These are phyloP conservation scores for Xylariaceae sp. DNA, from an alignment of 2,329 filamentous ascomycete species.

Conservation along the genomic window DNA sequence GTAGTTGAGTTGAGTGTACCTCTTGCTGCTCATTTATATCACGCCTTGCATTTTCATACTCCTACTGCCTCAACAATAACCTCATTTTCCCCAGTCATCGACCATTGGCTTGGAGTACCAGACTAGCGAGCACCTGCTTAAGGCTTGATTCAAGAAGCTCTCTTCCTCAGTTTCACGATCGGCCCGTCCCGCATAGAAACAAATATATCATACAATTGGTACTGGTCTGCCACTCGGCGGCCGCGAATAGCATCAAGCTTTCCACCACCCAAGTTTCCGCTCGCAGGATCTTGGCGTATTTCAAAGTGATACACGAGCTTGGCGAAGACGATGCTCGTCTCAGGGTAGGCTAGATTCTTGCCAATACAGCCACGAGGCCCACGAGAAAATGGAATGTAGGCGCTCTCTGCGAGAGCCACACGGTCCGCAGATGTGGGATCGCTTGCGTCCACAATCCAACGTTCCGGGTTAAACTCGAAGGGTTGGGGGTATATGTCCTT, in stretches of 20 bases:
- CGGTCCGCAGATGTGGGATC: not conserved
- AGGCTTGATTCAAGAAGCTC: too few species aligned
- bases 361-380: slow-evolving; percentile 70
- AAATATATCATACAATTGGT: slow-evolving; percentile 70
- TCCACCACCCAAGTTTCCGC: slow-evolving; percentile 32
- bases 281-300: slow-evolving; percentile 49
- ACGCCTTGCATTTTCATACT: too few species aligned
- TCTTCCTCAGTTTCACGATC: slow-evolving; percentile 56
- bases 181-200: slow-evolving; percentile 70
- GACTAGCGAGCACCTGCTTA: too few species aligned
- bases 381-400: slow-evolving; percentile 71
- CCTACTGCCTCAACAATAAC: too few species aligned
- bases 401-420: slow-evolving; percentile 53
- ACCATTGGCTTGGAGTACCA: too few species aligned
- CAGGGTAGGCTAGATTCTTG: slow-evolving; percentile 63
- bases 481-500: slow-evolving; percentile 56
- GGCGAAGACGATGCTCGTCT: slow-evolving; percentile 61
- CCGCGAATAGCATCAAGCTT: slow-evolving; percentile 45
- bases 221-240: slow-evolving; percentile 54
- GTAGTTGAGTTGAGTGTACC: too few species aligned
- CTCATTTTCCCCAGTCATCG: too few species aligned
- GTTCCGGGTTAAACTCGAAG: slow-evolving; percentile 57
- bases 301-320: slow-evolving; percentile 59
- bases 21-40: too few species aligned
- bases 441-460: slow-evolving; percentile 58